Base-by-base conservation (phyloP, 306 rosid species). In the Oemleria cerasiformis region DNA sequence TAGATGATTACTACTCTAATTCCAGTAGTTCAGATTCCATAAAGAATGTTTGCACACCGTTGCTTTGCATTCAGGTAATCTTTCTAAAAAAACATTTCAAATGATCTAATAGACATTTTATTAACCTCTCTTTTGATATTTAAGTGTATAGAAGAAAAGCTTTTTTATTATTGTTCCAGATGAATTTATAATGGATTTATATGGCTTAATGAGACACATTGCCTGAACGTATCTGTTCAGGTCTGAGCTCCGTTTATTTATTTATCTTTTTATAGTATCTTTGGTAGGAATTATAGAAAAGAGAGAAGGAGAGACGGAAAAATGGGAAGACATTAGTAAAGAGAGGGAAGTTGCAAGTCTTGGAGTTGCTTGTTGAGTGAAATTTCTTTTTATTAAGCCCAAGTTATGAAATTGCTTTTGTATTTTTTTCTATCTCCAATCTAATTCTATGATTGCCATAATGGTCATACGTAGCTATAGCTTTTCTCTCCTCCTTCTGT, bases 41-140 rank as follows among this genome's bases (percentile, higher is more conserved):
- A 79, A 94, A 89, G 82, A 82, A 87, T 72, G 95, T 89, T 75
- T 71, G 78, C 74, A 84, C 80, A 59, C 99, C 96, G 42, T 79
- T 94, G 91, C 96, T 94, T 62, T 94, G 99, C 86, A 89, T 94
- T 84, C 98, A 91, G 97, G 97, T 94, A 49, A 75, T 60, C 34
- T 67, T 36, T 67, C 41, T 13, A 42, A 4, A 44, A 44, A 4
- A 40, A 30, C 50, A 41, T 56, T 36, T 54, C 44, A 39, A 54
- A 10, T 74, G 16, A n/a, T 38, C 19, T 38, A 36, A 30, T 16
- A 23, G 21, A 19, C 51, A 60, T 63, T 49, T 49, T 36, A 47
- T 45, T 39, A 11, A 36, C 19, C 14, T 68, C 8, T 53, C 13
- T 38, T 5, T 45, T 15, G 54, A 21, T 70, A 17, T 16, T 21